Percentiles rank a stretch among this genome's conserved stretches.
Evolutionary conservation across 345 rosid species (phyloP).

Genomic region (Salix purpurea): DNA sequence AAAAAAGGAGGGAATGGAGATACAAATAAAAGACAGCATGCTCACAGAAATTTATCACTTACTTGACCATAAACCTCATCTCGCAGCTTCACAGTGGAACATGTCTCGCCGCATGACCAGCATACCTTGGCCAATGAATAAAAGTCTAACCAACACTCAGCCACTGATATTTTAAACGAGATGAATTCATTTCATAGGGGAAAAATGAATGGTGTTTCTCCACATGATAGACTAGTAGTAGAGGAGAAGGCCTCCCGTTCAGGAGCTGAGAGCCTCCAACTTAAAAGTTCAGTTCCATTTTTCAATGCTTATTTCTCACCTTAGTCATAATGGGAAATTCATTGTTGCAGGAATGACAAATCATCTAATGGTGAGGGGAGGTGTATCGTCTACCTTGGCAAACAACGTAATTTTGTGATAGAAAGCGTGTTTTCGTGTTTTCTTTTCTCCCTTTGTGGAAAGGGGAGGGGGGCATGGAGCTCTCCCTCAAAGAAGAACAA

Average conservation of each 20-base stretch:
- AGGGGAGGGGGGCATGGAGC: neutral
- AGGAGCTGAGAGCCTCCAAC: slow-evolving; percentile 5
- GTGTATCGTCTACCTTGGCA: neutral
- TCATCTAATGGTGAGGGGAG: neutral
- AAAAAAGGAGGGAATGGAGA: slow-evolving; percentile 8
- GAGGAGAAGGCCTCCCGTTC: slow-evolving; percentile 9
- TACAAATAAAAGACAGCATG: slow-evolving; percentile 5
- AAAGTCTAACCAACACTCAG: slow-evolving; percentile 20
- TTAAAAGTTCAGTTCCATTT: neutral
- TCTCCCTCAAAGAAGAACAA: neutral
- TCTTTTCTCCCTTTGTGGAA: neutral
- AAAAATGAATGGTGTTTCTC: slow-evolving; percentile 5
- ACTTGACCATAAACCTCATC: slow-evolving; percentile 39
- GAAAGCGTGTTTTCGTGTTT: neutral
- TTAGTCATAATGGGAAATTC: neutral
- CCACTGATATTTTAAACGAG: slow-evolving; percentile 15
- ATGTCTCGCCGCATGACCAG: slow-evolving; percentile 20
- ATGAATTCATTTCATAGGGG: slow-evolving; percentile 10
- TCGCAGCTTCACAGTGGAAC: slow-evolving; percentile 33
- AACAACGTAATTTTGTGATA: neutral
- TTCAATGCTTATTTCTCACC: slow-evolving; percentile 6
- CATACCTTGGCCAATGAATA: slow-evolving; percentile 22
- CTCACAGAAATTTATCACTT: slow-evolving; percentile 33
- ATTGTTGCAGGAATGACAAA: neutral
- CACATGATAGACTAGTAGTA: slow-evolving; percentile 4